phyloP scores from a whole-genome alignment of 306 rosid genomes.

The Vigna trinervia region DNA sequence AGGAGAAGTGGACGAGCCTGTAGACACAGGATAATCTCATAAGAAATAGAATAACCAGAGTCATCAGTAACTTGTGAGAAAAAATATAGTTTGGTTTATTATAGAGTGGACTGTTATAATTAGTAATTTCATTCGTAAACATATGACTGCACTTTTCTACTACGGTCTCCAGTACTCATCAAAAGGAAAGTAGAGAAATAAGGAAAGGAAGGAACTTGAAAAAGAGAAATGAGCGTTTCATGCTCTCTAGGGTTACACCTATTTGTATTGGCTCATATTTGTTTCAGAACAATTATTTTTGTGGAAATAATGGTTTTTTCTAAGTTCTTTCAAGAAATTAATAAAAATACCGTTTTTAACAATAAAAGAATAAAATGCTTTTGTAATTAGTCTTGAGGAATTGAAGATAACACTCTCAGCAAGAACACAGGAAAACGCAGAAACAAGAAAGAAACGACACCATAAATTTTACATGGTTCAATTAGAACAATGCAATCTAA shows the following conservation, averaged over 20 bases:
- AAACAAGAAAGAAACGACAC: too few species aligned
- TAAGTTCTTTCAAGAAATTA: neutral
- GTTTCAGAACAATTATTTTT: neutral
- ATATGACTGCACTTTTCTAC: neutral
- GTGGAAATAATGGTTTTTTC: neutral
- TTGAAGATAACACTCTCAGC: too few species aligned
- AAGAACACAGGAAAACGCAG: too few species aligned
- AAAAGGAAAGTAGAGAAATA: neutral
- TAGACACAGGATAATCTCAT: slow-evolving; percentile 38
- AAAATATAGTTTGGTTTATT: neutral
- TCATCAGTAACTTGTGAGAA: neutral
- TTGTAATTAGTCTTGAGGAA: too few species aligned
- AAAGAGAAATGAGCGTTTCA: neutral
- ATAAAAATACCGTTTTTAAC: neutral
- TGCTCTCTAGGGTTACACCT: neutral
- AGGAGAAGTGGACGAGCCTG: slow-evolving; percentile 92
- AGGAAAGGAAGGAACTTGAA: too few species aligned
- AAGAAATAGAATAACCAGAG: slow-evolving; percentile 7
- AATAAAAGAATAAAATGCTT: neutral
- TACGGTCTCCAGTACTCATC: slow-evolving; percentile 4
- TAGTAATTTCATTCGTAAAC: neutral
- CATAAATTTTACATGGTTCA: too few species aligned
- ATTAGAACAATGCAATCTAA: too few species aligned
- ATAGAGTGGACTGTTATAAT: neutral
- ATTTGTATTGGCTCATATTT: neutral